Evolutionary conservation across 257 asterid species (phyloP), one percentile per base, ranked within the genome.

Genomic region (Prunella vulgaris): DNA sequence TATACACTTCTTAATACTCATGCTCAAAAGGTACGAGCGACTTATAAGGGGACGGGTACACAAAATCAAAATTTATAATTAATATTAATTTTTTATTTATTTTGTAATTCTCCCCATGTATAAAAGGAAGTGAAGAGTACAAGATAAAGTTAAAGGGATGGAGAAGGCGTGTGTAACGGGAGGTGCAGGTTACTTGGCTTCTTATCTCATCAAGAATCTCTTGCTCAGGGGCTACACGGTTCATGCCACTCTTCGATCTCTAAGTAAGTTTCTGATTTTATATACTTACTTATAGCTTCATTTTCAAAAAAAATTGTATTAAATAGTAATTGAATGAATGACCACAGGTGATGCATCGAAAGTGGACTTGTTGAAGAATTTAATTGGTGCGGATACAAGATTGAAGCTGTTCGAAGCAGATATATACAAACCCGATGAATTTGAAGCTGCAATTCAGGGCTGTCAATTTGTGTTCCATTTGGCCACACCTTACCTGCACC

Each of bases 151-250:
- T n/a, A n/a, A n/a, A n/a, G n/a, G n/a, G n/a, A n/a, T n/a, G 21
- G 9, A 10, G 20, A 74, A 77, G 84, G 71, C 84, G 42, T 88
- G 96, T 72, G 88, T 90, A 2, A 88, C 88, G 0, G 94, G 96
- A 37, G 92, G 84, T 46, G 79, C 89, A 5, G 88, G 97, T 22
- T 88, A 84, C 73, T 25, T 88, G 0, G 91, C 86, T 60, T 88
- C 89, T 73, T 84, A 66, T 18, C 83, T 92, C 0, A 76, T 83
- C 27, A 86, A 80, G 2, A 62, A 75, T 12, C 86, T 89, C 13
- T 68, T 92, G 15, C 72, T 76, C 4, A 78, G 28, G 20, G 96
- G 96, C 7, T 87, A 85, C 25, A 66, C 73, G 0, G 95, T 92
- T 7, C 95, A 89, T 51, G 92, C 89, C 24, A 92, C 96, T 1